Percentiles rank a stretch among this genome's conserved stretches.
phyloP scores from a whole-genome alignment of 139 green algal species.

The Chlorella sp. region DNA sequence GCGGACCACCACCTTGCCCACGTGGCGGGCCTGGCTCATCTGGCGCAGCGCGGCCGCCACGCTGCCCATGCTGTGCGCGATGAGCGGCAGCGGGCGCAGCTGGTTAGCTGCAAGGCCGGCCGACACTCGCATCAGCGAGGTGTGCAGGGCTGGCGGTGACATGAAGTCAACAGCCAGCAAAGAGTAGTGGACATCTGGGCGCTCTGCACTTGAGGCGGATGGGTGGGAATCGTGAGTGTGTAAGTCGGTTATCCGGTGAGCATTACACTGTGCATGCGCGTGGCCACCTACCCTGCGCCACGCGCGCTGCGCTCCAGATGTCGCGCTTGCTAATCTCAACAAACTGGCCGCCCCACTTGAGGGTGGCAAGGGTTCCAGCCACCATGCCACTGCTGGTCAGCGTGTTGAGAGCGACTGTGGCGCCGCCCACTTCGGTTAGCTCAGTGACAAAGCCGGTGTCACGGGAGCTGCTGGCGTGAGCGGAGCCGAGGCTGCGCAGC shows the following conservation, averaged over 20 bases:
- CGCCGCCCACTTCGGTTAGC: neutral
- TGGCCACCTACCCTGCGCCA: constrained; percentile 43
- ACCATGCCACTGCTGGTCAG: constrained; percentile 93
- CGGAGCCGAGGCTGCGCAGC: constrained; percentile 61
- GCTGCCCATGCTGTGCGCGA: constrained; percentile 53
- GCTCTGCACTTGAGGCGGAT: constrained; percentile 51
- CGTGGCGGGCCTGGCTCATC: constrained; percentile 84
- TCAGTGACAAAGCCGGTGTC: constrained; percentile 64
- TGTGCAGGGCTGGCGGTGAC: constrained; percentile 63
- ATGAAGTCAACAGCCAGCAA: constrained; percentile 93
- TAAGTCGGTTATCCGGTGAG: too few species aligned
- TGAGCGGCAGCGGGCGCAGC: constrained; percentile 60
- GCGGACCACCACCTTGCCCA: constrained; percentile 88
- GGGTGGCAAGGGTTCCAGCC: constrained; percentile 65
- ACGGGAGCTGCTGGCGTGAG: constrained; percentile 59
- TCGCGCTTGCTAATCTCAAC: constrained; percentile 94
- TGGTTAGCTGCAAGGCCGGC: constrained; percentile 52
- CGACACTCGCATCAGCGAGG: constrained; percentile 44
- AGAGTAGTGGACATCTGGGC: constrained; percentile 78
- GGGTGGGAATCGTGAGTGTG: too few species aligned
- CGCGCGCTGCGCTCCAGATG: constrained; percentile 76
- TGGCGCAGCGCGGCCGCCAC: constrained; percentile 80
- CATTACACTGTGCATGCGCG: too few species aligned
- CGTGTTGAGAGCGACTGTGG: constrained; percentile 77
- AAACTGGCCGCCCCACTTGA: constrained; percentile 68